Base-by-base conservation (phyloP, 2,329 filamentous ascomycete species). In the Aspergillus terreus region DNA sequence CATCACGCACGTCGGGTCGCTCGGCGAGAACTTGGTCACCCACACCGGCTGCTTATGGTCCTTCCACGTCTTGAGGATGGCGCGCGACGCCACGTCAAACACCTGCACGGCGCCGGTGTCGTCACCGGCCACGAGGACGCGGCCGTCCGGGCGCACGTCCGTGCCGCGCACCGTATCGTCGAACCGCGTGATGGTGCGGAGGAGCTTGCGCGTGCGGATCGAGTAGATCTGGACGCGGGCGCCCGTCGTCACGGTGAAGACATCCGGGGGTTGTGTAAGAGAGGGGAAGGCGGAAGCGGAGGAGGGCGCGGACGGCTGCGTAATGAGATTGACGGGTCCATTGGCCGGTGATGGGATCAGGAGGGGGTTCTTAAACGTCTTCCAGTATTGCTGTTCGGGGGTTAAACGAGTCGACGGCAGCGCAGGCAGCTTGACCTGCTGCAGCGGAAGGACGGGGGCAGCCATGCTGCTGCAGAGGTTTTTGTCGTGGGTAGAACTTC, bases 351-450 rank as follows among this genome's bases (percentile, higher is more conserved):
- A 95, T 43, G 94, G 89, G 56, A 97, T 85, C 55, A 92, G 85
- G 52, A 95, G 84, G 59, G 92, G 89, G 61, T 92, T 94, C 75
- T 90, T 91, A 78, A 99, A 99, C 11, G 88, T 87, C 68, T 87
- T 88, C 95, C 95, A 99, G 79, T 97, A 97, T 59, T 86, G 83
- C 75, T 97, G 92, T 76, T 99, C 94, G 30, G 92, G 86, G 5
- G 92, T 96, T 44, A 92, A 76, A 45, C 65, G 66, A 49, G 90
- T 87, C 38, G 87, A 86, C 51, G 91, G 91, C 46, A 90, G 89
- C 57, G 88, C 82, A 51, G 92, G 85, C 67, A 95, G 82, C 79
- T 90, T 95, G 67, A 95, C 77, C 71, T 86, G 86, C 70, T 85
- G 85, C 60, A 95, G 77, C 55, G 88, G 87, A 71, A 84, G 83